Base-by-base conservation (phyloP, 2,329 filamentous ascomycete genomes). In the Pseudocercospora vitis region DNA sequence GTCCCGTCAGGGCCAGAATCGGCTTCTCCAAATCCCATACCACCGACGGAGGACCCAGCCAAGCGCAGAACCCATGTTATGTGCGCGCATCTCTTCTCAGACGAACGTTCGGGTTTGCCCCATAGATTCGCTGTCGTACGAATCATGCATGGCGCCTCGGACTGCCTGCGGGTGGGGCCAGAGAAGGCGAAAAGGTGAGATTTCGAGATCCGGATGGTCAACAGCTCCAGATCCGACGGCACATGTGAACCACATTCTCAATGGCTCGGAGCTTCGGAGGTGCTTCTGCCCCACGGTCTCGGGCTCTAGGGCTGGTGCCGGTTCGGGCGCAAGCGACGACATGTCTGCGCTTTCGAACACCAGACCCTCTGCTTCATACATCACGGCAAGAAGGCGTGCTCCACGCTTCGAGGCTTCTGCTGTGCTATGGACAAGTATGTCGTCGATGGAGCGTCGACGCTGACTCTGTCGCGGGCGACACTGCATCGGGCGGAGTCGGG, bases 111-210 rank as follows among this genome's bases (percentile, higher is more conserved):
- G n/a, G 37, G 11, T 11, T 19, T 23, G n/a, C n/a, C 35, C 12
- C 16, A 39, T 19, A 18, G 35, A 39, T 18, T 21, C 11, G 37
- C 37, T 3, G 7, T 11, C 21, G 19, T 24, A 40, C 18, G 37
- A 40, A 40, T 19, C 16, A 40, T 19, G 16, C 33, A 37, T 14
- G 19, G 16, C 19, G 7, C 11, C 8, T 21, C 19, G 35, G 11
- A 18, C 11, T 19, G 21, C 37, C 19, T 37, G 16, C 9, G n/a
- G 7, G 33, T 18, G 33, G 9, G 16, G 33, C 33, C 9, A 40
- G 37, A 40, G 19, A n/a, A 40, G n/a, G 37, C 37, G 37, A 42
- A 3, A 6, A 42, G 37, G 37, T 42, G 37, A 42, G 19, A 21
- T 42, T 2, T 9, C 14, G 19, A 23, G 21, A 40, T 5, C 18